Evolutionary conservation across 345 rosid genomes (phyloP), one percentile per base, ranked within the genome.

Genomic region (Camelina neglecta): DNA sequence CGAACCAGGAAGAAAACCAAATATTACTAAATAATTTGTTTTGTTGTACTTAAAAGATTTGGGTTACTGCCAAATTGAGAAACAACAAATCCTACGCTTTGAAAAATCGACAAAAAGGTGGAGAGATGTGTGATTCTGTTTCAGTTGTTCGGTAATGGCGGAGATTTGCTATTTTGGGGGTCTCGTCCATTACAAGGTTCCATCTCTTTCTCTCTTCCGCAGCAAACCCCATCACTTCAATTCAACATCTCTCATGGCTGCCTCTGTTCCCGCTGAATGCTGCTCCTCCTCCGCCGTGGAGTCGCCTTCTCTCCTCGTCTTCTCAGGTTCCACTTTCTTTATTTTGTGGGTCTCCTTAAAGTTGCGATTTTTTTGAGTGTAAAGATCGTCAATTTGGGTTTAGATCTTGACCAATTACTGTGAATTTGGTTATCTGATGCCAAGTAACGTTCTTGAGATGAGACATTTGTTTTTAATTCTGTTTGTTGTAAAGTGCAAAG

Each of bases 281-380:
- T 71, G 73, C 82, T 65, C 86, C 39, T 58, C 67, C 56, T 72
- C 88, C 55, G 69, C 71, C 74, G 84, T 88, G 7, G 61, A 75
- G 1, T 84, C 78, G 50, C 97, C 96, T 47, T 90, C 96, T 39
- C 86, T 92, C 20, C 93, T 91, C 80, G 97, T 94, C 72, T 92
- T 94, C 91, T 94, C 97, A 53, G 96, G 97, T 59, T 4, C 1
- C 73, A 53, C 47, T 10, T 15, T 59, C 8, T 16, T 31, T 2
- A 26, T 4, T 49, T 69, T 9, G 42, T 15, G 39, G 60, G 65
- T 63, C 4, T 45, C 65, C 58, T 23, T 55, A 44, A 49, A 68
- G 47, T 48, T 58, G 10, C 29, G 60, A 67, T 55, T 36, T 63
- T 51, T 11, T 2, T 18, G 18, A 42, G 8, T 61, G n/a, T 9